Percentiles rank a stretch among this genome's conserved stretches.
Evolutionary conservation across 352 stramenopile species (phyloP).

Genomic region (Globisporangium nagaii): DNA sequence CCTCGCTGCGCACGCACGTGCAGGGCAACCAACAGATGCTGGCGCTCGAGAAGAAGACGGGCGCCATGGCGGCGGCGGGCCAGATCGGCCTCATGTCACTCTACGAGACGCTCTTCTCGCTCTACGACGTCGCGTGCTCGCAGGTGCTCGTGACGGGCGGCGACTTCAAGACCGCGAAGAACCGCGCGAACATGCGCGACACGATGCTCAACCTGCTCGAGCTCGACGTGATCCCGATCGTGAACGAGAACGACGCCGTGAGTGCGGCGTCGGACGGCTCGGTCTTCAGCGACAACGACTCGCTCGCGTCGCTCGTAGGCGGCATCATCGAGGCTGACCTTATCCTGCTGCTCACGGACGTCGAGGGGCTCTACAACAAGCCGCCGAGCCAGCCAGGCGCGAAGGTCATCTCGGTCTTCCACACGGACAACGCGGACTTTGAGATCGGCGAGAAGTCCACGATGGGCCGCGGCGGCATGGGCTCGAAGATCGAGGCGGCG

Average conservation of each 20-base stretch:
- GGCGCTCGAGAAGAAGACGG: constrained; percentile 84
- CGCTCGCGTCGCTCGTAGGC: constrained; percentile 82
- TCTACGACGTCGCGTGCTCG: constrained; percentile 93
- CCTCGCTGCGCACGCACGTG: constrained; percentile 82
- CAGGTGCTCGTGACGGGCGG: constrained; percentile 84
- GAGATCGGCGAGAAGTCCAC: constrained; percentile 79
- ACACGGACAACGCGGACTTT: constrained; percentile 46
- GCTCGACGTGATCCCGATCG: constrained; percentile 96
- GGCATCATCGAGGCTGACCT: constrained; percentile 91
- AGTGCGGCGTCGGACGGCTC: constrained; percentile 69
- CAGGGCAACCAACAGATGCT: constrained; percentile 89
- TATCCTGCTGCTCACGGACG: constrained; percentile 96
- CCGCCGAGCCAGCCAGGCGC: constrained; percentile 65
- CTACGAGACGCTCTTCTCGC: constrained; percentile 95
- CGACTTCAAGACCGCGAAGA: constrained; percentile 83
- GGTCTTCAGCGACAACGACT: constrained; percentile 97
- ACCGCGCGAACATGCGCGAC: constrained; percentile 81
- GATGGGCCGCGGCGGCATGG: constrained; percentile 92
- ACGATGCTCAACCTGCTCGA: constrained; percentile 91
- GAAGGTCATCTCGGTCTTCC: constrained; percentile 77
- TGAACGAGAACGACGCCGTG: constrained; percentile 99
- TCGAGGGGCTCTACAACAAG: constrained; percentile 95
- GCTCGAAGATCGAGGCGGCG: constrained; percentile 91
- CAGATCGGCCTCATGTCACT: constrained; percentile 98
- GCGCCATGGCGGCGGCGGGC: constrained; percentile 87